Base-by-base conservation (phyloP, 2,329 filamentous ascomycete genomes). In the Aschersonia sp. region DNA sequence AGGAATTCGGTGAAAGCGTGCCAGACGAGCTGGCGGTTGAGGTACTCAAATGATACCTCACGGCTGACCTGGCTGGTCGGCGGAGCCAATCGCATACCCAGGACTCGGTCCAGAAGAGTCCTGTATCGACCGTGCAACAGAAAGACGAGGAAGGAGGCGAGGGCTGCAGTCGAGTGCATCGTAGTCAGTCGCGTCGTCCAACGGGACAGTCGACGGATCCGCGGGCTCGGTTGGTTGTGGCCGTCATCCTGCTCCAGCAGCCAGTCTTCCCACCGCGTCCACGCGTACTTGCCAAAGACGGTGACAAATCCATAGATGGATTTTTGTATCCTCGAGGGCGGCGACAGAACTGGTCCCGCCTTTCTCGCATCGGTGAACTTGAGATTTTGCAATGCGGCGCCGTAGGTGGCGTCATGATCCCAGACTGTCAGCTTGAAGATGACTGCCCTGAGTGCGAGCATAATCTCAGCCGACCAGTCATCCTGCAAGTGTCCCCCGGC, bases 1-100 rank as follows among this genome's bases (percentile, higher is more conserved):
- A 98, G 72, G 57, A 98, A 98, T 62, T 98, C 92, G 30, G 92
- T 98, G 58, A 98, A 95, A n/a, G 92, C 92, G 66, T 98, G 92
- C 92, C 92, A 98, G 39, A 98, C 92, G 9, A 98, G 79, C 66
- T 98, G 92, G 44, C 92, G 82, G 63, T 98, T 98, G 45, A 97
- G 77, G 59, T 95, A 97, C 66, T 98, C 92, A 61, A 98, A 97
- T 1, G 87, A 94, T 30, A 98, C 89, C 64, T 97, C 88, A 32
- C 90, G 77, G 60, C 80, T 87, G 53, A 94, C 84, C 60, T 94
- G 86, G 58, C 79, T 87, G 4, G 84, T 89, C 5, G 85, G 84
- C 6, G 92, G 84, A 4, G 87, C 84, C 43, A 98, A 77, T 48
- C 90, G 82, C 64, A 98, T 82, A 49, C 85, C 77, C 47, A 98